phyloP scores from a whole-genome alignment of 371 early-diverging fungal genomes.

The Apophysomyces sp. region DNA sequence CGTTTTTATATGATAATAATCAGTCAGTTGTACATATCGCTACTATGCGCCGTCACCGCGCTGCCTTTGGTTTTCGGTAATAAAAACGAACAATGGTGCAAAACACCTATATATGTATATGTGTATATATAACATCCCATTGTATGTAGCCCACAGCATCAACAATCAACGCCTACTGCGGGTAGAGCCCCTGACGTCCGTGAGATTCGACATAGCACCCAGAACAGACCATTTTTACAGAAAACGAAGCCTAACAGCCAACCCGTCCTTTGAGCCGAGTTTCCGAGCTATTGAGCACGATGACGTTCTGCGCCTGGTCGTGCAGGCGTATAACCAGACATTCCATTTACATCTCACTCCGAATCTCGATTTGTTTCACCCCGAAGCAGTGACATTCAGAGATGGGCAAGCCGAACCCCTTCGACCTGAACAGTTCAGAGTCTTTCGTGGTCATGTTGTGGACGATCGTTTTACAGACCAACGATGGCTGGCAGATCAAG shows the following conservation, averaged over 20 bases:
- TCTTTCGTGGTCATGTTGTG: slow-evolving; percentile 39
- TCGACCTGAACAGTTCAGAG: slow-evolving; percentile 30
- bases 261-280: slow-evolving; percentile 26
- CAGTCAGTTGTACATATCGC: neutral
- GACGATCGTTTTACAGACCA: slow-evolving; percentile 26
- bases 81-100: neutral
- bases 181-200: slow-evolving; percentile 26
- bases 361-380: slow-evolving; percentile 75
- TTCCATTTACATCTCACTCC: slow-evolving; percentile 74
- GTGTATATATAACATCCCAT: too few species aligned
- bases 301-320: slow-evolving; percentile 61
- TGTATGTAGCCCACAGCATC: slow-evolving; percentile 22
- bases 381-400: slow-evolving; percentile 53
- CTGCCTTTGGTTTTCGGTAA: neutral
- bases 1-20: neutral
- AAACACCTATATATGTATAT: too few species aligned
- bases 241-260: slow-evolving; percentile 38
- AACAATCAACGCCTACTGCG: slow-evolving; percentile 29
- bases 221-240: slow-evolving; percentile 33
- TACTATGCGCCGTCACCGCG: neutral
- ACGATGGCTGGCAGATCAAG: slow-evolving; percentile 35
- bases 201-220: slow-evolving; percentile 37
- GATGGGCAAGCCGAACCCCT: slow-evolving; percentile 22
- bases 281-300: slow-evolving; percentile 39
- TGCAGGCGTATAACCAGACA: slow-evolving; percentile 73